Conservation (phyloP, 495 filamentous ascomycete species). For the Monascus purpureus region DNA sequence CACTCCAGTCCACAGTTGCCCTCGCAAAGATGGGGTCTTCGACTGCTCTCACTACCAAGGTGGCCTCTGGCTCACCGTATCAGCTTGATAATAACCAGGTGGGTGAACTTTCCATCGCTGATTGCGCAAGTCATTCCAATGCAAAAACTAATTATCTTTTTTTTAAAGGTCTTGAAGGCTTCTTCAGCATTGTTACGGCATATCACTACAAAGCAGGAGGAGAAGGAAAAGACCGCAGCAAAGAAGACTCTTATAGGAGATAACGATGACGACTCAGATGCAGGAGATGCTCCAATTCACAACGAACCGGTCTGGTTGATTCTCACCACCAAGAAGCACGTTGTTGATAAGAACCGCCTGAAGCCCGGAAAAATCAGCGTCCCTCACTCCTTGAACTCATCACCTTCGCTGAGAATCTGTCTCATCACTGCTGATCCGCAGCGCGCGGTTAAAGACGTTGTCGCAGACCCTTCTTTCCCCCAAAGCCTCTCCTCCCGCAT, state of each 20-base stretch:
- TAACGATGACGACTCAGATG: slow-evolving; percentile 37
- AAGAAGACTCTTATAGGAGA: slow-evolving; percentile 63
- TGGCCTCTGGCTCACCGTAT: slow-evolving; percentile 42
- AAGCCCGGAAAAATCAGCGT: slow-evolving; percentile 58
- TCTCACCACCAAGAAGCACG: slow-evolving; percentile 81
- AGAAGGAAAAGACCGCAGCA: slow-evolving; percentile 38
- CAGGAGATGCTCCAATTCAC: slow-evolving; percentile 24
- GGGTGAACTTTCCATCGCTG: slow-evolving; percentile 2
- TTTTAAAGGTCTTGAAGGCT: slow-evolving; percentile 67
- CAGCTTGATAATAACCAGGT: slow-evolving; percentile 54
- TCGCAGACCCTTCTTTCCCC: slow-evolving; percentile 64
- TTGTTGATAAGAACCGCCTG: slow-evolving; percentile 57
- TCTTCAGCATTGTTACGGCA: slow-evolving; percentile 68
- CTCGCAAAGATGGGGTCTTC: slow-evolving; percentile 29
- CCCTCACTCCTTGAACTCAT: slow-evolving; percentile 56
- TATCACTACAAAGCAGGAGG: slow-evolving; percentile 52
- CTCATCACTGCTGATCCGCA: slow-evolving; percentile 79
- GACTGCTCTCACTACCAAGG: slow-evolving; percentile 36
- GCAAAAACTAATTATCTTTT: slow-evolving; percentile 8
- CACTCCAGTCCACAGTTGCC: slow-evolving; percentile 6
- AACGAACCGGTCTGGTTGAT: slow-evolving; percentile 69
- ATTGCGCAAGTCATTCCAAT: neutral
- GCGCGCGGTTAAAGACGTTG: slow-evolving; percentile 75
- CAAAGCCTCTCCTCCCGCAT: slow-evolving; percentile 55
- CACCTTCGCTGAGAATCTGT: slow-evolving; percentile 54